Evolutionary conservation across 2,329 filamentous ascomycete species (phyloP).

Genomic region (Saccharata proteae): DNA sequence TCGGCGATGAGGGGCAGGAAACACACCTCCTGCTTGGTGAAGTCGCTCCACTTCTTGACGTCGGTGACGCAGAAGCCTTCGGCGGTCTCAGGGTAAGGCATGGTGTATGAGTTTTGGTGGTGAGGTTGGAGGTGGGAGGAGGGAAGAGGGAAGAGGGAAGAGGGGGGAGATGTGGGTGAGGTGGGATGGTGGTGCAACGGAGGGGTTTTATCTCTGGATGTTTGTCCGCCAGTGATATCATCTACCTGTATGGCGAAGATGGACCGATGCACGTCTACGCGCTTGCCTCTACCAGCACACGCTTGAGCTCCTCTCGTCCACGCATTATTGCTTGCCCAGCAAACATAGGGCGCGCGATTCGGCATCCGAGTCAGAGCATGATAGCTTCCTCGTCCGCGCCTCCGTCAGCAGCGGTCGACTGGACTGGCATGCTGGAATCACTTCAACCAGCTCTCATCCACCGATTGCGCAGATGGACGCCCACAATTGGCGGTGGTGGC

Average conservation of each 20-base stretch:
- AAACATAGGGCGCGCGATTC: too few species aligned
- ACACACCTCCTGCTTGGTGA: constrained; percentile 44
- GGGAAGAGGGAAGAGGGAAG: neutral
- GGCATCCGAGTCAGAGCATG: too few species aligned
- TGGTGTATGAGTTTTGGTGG: constrained; percentile 16
- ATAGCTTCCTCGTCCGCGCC: too few species aligned
- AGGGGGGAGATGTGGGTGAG: neutral
- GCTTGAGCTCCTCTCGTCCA: too few species aligned
- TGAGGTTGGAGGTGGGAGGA: neutral
- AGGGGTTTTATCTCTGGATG: constrained; percentile 8
- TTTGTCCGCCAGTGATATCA: constrained; percentile 4
- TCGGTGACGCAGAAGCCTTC: constrained; percentile 37
- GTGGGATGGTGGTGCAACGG: constrained; percentile 6
- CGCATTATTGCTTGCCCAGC: too few species aligned
- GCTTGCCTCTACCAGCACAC: neutral
- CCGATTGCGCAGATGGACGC: too few species aligned
- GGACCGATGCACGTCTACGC: neutral
- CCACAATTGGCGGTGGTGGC: too few species aligned
- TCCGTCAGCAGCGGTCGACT: too few species aligned
- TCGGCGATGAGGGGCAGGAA: neutral
- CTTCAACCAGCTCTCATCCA: too few species aligned
- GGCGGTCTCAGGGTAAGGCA: constrained; percentile 41
- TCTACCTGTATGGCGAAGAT: constrained; percentile 5
- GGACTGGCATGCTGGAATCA: too few species aligned
- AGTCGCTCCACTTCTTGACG: constrained; percentile 50